These are phyloP conservation scores for Vigna reflexopilosa DNA, from an alignment of 306 rosid species.

Conservation along the genomic window DNA sequence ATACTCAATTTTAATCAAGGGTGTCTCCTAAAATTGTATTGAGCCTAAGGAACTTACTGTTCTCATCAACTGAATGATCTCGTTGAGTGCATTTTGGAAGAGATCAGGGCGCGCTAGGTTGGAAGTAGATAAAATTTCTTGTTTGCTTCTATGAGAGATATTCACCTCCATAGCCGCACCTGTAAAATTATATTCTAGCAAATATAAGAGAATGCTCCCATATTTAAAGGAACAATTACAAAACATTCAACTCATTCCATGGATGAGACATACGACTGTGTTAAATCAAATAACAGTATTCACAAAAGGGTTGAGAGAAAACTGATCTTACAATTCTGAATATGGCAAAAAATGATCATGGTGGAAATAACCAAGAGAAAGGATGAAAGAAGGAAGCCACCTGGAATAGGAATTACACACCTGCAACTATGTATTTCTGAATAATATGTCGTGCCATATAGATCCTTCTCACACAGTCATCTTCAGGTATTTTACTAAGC, in stretches of 20 bases:
- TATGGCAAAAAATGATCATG: constrained; percentile 2
- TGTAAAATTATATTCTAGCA: constrained; percentile 46
- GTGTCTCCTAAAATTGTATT: background rate
- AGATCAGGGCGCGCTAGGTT: constrained; percentile 76
- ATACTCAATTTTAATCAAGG: constrained; percentile 17
- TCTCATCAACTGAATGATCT: constrained; percentile 79
- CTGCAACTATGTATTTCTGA: constrained; percentile 86
- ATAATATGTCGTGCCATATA: constrained; percentile 97
- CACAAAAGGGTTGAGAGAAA: constrained; percentile 14
- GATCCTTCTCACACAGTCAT: constrained; percentile 87
- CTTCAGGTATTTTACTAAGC: constrained; percentile 77
- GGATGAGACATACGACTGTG: constrained; percentile 12
- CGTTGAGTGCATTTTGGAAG: constrained; percentile 73
- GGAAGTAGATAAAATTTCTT: constrained; percentile 79
- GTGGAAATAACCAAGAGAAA: background rate
- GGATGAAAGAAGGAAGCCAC: constrained; percentile 27
- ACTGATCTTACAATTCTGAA: constrained; percentile 12
- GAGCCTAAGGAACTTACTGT: constrained; percentile 51
- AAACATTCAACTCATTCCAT: constrained; percentile 35
- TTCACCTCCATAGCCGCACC: constrained; percentile 92
- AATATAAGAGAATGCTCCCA: constrained; percentile 4
- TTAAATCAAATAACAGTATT: constrained; percentile 19
- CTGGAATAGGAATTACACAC: constrained; percentile 49
- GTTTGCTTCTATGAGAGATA: constrained; percentile 87
- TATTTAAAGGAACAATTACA: constrained; percentile 33